Conservation (phyloP, 2,329 filamentous ascomycete species). For the Stemphylium lycopersici region DNA sequence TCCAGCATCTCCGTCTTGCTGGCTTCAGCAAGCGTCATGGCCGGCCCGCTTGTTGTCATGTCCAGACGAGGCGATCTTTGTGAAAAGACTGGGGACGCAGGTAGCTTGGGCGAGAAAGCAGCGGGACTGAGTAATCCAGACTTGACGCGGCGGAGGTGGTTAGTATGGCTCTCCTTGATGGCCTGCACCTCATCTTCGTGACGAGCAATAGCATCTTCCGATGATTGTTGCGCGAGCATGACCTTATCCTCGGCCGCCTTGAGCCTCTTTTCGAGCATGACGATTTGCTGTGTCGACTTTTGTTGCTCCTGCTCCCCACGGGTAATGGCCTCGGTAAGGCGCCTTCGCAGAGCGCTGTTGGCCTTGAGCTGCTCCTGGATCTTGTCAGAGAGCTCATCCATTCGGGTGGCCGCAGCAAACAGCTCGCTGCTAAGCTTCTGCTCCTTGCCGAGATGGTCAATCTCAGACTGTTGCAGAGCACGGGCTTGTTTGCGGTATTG, state of each 20-base stretch:
- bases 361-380: conserved; percentile 80
- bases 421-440: conserved; percentile 72
- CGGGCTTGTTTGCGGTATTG: conserved; percentile 68
- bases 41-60: conserved; percentile 66
- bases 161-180: conserved; percentile 77
- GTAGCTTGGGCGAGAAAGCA: conserved; percentile 63
- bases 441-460: conserved; percentile 64
- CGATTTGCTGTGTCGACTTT: conserved; percentile 80
- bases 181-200: conserved; percentile 85
- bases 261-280: conserved; percentile 79
- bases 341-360: conserved; percentile 75
- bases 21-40: conserved; percentile 68
- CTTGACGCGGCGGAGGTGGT: conserved; percentile 77
- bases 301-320: conserved; percentile 86
- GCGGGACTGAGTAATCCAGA: conserved; percentile 54
- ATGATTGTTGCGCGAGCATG: conserved; percentile 79
- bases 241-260: conserved; percentile 84
- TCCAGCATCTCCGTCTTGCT: conserved; percentile 77
- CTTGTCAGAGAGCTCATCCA: conserved; percentile 79
- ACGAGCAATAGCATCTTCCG: conserved; percentile 79
- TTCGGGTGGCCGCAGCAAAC: conserved; percentile 72
- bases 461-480: conserved; percentile 62
- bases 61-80: conserved; percentile 65
- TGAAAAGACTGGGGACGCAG: conserved; percentile 67
- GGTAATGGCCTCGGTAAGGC: conserved; percentile 78